Base-by-base conservation (phyloP, 2,329 filamentous ascomycete species). In the Phaeosphaeriaceae sp. region DNA sequence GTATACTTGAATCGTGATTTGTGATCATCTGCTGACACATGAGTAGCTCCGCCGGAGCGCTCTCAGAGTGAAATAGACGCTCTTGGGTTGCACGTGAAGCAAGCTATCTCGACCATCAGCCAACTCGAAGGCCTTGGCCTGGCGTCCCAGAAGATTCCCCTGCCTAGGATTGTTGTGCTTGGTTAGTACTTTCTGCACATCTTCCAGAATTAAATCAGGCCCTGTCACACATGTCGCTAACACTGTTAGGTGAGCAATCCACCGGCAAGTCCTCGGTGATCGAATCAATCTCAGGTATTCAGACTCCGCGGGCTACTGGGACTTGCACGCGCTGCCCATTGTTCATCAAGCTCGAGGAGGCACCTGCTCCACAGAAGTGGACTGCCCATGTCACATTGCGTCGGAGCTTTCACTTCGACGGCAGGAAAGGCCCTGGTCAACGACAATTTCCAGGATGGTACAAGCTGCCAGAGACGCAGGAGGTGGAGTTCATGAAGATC, bases 271-370 rank as follows among this genome's bases (percentile, higher is more conserved):
- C 89, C 0, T 93, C 84, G 0, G 73, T 81, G 0, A 81, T 83
- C 13, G 81, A 83, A 54, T 79, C 78, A 0, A 76, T 82, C 5
- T 79, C 78, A 0, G 90, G 89, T 3, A 89, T 95, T 23, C 88
- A 88, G 21, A 86, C 94, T 0, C 92, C 92, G 0, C 84, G 90
- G 1, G 87, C 85, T 43, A 85, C 86, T 3, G 90, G 89, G 0
- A 91, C 90, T 0, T 97, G 93, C 69, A 97, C 93, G 0, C 81
- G 90, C 0, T 96, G 92, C 58, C 92, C 93, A 0, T 84, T 96
- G 0, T 91, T 93, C 55, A 95, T 97, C 52, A 89, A 91, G 0
- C 83, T 93, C 0, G 89, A 85, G 0, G 79, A 84, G 1, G 82
- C 86, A 0, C 79, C 82, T 0, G 79, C 84, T 0, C 61, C 73